Evolutionary conservation across 805 yeast genomes (phyloP).

Genomic region (Yarrowia sp.): DNA sequence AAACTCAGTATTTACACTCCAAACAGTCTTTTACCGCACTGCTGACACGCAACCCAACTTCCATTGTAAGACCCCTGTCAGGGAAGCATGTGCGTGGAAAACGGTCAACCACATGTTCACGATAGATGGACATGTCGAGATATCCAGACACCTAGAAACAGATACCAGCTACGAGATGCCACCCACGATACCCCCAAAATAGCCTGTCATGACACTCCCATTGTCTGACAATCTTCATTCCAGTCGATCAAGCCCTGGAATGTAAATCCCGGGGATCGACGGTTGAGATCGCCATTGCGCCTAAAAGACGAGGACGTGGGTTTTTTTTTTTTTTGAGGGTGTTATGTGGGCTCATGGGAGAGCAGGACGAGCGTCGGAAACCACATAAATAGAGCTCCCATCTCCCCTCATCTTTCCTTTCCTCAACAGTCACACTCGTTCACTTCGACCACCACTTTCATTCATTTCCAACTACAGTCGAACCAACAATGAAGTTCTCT

Average conservation of each 20-base stretch:
- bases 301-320: conserved; percentile 18
- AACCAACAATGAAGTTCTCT: conserved; percentile 31
- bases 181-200: not conserved
- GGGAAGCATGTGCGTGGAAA: not conserved
- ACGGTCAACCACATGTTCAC: too few species aligned
- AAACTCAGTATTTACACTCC: not conserved
- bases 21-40: conserved; percentile 20
- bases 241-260: conserved; percentile 29
- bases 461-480: conserved; percentile 32
- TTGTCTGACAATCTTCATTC: not conserved
- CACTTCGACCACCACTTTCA: conserved; percentile 34
- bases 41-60: not conserved
- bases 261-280: conserved; percentile 28
- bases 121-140: too few species aligned
- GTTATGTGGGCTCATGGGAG: too few species aligned
- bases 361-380: not conserved
- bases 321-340: too few species aligned
- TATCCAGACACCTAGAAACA: too few species aligned
- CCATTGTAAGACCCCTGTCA: conserved; percentile 14
- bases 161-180: not conserved
- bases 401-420: not conserved
- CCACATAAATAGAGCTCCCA: conserved; percentile 10
- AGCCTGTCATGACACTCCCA: not conserved
- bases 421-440: conserved; percentile 27
- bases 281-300: conserved; percentile 30